Conservation (phyloP, 805 yeast species). For the Cyberlindnera japonica region DNA sequence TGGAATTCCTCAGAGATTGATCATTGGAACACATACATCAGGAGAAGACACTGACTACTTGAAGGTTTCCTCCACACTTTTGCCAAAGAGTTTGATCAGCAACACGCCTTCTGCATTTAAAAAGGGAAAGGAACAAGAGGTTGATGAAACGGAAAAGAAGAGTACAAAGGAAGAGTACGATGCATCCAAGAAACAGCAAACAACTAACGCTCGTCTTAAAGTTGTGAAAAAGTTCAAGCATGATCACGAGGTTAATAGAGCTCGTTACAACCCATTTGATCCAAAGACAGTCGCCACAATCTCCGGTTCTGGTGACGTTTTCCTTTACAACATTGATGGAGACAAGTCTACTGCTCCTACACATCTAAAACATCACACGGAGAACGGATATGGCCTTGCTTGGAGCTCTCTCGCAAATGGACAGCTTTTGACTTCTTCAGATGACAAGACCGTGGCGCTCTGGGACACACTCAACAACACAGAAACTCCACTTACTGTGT, state of each 20-base stretch:
- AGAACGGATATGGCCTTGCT: conserved; percentile 71
- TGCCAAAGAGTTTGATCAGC: conserved; percentile 45
- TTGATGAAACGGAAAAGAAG: conserved; percentile 22
- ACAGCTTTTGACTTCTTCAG: conserved; percentile 56
- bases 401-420: conserved; percentile 55
- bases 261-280: conserved; percentile 65
- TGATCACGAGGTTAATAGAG: conserved; percentile 66
- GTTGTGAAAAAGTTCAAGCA: conserved; percentile 59
- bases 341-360: conserved; percentile 28
- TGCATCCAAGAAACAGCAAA: conserved; percentile 20
- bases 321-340: conserved; percentile 40
- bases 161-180: conserved; percentile 8
- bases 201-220: conserved; percentile 51
- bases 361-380: conserved; percentile 47
- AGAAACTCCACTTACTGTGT: conserved; percentile 30
- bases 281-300: conserved; percentile 57
- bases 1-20: conserved; percentile 45
- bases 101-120: conserved; percentile 9
- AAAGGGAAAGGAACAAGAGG: conserved; percentile 22
- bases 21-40: conserved; percentile 72
- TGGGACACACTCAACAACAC: conserved; percentile 44
- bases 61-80: conserved; percentile 58
- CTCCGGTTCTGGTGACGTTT: conserved; percentile 61
- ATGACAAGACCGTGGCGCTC: conserved; percentile 59
- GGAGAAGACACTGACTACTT: conserved; percentile 64